phyloP scores from a whole-genome alignment of 2,329 filamentous ascomycete genomes.

The Aspergillus tamarii region DNA sequence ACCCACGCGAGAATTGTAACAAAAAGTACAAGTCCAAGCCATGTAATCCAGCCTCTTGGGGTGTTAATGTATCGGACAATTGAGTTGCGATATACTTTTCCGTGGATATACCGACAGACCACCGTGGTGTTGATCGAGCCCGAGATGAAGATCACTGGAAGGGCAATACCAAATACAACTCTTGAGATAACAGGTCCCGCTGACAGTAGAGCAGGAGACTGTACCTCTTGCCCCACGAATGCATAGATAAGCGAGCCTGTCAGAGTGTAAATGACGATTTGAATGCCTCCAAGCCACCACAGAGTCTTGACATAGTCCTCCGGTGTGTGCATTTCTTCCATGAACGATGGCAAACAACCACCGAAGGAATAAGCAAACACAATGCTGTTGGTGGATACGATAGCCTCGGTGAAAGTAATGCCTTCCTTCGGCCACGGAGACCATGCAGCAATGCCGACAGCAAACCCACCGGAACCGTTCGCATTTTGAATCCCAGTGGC shows the following conservation, averaged over 20 bases:
- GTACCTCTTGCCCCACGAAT: constrained; percentile 30
- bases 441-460: constrained; percentile 3
- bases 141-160: constrained; percentile 20
- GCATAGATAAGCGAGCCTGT: constrained; percentile 27
- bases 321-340: constrained; percentile 9
- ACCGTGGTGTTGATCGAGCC: constrained; percentile 28
- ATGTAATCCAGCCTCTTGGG: constrained; percentile 21
- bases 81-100: constrained; percentile 20
- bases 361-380: constrained; percentile 46
- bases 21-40: constrained; percentile 18
- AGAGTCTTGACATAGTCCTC: constrained; percentile 12
- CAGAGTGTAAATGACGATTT: constrained; percentile 15
- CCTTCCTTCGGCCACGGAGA: constrained; percentile 24
- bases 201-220: constrained; percentile 34
- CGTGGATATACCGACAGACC: constrained; percentile 24
- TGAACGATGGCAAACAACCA: constrained; percentile 12
- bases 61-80: constrained; percentile 23
- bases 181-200: constrained; percentile 19
- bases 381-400: constrained; percentile 33
- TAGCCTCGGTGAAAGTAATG: constrained; percentile 28
- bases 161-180: constrained; percentile 12
- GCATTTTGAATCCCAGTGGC: constrained; percentile 31
- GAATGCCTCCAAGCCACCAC: constrained; percentile 11
- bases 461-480: constrained; percentile 20
- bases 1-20: constrained; percentile 23